These are phyloP conservation scores for Fusarium torreyae DNA, from an alignment of 2,329 filamentous ascomycete species.

Conservation along the genomic window DNA sequence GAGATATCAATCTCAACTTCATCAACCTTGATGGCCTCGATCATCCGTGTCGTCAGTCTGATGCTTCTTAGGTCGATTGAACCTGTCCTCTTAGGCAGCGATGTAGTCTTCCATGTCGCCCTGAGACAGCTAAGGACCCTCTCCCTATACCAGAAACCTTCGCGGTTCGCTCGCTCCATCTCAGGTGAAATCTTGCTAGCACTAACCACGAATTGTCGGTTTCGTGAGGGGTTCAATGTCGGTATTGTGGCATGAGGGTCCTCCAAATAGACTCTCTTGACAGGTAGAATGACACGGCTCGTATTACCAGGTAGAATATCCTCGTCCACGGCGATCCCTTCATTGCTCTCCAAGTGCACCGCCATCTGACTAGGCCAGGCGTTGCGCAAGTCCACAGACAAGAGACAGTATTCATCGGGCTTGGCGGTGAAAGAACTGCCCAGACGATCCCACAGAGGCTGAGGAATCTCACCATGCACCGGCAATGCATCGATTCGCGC, in stretches of 20 bases:
- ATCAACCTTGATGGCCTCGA: constrained; percentile 85
- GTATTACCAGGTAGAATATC: constrained; percentile 77
- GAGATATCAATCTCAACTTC: constrained; percentile 79
- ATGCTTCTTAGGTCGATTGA: constrained; percentile 83
- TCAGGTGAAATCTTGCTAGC: constrained; percentile 84
- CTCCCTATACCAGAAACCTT: constrained; percentile 94
- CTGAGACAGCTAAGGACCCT: constrained; percentile 79
- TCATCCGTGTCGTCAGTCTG: constrained; percentile 81
- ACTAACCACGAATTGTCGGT: constrained; percentile 93
- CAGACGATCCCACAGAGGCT: constrained; percentile 69
- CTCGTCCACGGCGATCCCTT: constrained; percentile 66
- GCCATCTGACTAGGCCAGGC: constrained; percentile 87
- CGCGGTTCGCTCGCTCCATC: constrained; percentile 81
- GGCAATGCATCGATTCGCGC: constrained; percentile 84
- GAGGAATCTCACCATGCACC: constrained; percentile 76
- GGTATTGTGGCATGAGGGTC: constrained; percentile 85
- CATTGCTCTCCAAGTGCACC: constrained; percentile 72
- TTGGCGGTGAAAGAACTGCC: constrained; percentile 55
- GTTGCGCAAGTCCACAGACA: constrained; percentile 89
- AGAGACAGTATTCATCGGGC: constrained; percentile 79
- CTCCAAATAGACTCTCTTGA: constrained; percentile 82
- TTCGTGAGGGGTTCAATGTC: constrained; percentile 83
- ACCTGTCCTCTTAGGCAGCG: constrained; percentile 70
- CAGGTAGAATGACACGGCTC: constrained; percentile 80
- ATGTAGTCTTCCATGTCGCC: constrained; percentile 78